Conservation (phyloP, 768 basidiomycete species). For the Pisolithus microcarpus region DNA sequence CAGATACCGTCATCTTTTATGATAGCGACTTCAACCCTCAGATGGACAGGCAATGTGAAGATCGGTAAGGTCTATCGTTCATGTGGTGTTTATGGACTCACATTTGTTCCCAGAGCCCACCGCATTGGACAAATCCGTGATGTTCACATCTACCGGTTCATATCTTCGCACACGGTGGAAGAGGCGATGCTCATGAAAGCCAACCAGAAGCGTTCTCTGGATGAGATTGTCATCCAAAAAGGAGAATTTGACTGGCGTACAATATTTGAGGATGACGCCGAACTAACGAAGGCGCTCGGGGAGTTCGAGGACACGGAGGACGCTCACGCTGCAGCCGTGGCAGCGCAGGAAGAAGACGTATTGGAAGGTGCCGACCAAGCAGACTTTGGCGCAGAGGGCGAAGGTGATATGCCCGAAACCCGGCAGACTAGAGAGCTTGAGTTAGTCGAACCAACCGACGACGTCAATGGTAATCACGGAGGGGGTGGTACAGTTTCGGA, state of each 20-base stretch:
- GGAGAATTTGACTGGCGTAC: slow-evolving; percentile 95
- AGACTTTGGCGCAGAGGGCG: slow-evolving; percentile 59
- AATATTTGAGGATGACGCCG: slow-evolving; percentile 58
- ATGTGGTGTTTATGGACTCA: slow-evolving; percentile 1
- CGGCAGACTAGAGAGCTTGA: slow-evolving; percentile 22
- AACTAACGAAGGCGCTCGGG: slow-evolving; percentile 67
- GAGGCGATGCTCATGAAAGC: slow-evolving; percentile 95
- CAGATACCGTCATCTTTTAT: slow-evolving; percentile 95
- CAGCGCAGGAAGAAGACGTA: slow-evolving; percentile 63
- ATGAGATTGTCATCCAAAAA: slow-evolving; percentile 85
- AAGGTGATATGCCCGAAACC: slow-evolving; percentile 13
- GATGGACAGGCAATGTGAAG: slow-evolving; percentile 96
- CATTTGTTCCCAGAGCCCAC: slow-evolving; percentile 57
- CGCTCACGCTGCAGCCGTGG: slow-evolving; percentile 70
- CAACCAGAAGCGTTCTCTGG: slow-evolving; percentile 92
- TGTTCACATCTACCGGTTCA: slow-evolving; percentile 94
- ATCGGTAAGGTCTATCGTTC: slow-evolving; percentile 46
- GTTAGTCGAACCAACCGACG: slow-evolving; percentile 19
- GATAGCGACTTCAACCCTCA: slow-evolving; percentile 97
- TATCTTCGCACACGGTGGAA: slow-evolving; percentile 86
- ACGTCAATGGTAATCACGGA: slow-evolving; percentile 36
- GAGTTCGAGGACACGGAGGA: slow-evolving; percentile 89
- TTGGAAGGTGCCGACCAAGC: slow-evolving; percentile 74
- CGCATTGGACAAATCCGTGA: slow-evolving; percentile 97
- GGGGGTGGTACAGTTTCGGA: slow-evolving; percentile 69